phyloP scores from a whole-genome alignment of 2,329 filamentous ascomycete genomes.

The Ilyonectria sp. region DNA sequence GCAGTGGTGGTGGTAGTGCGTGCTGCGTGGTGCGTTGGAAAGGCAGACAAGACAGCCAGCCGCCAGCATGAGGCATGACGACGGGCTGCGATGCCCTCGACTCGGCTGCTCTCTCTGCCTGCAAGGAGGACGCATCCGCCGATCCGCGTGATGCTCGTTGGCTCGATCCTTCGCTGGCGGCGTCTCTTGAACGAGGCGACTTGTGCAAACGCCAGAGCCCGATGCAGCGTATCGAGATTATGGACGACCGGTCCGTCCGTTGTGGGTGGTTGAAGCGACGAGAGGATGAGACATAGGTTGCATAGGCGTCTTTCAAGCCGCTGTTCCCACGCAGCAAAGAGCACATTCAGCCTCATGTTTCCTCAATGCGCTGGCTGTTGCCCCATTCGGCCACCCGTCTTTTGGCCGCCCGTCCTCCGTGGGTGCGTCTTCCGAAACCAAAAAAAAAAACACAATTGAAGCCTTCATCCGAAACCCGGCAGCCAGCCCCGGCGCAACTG shows the following conservation, averaged over 20 bases:
- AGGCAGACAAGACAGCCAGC: neutral
- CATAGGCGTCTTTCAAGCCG: neutral
- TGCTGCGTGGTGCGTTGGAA: neutral
- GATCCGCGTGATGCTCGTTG: too few relatives aligned
- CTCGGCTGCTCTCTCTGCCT: neutral
- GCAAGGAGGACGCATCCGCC: too few relatives aligned
- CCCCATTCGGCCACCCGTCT: too few relatives aligned
- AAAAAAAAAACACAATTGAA: too few relatives aligned
- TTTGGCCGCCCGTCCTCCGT: too few relatives aligned
- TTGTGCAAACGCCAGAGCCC: neutral
- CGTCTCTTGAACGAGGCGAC: neutral
- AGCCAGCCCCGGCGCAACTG: neutral
- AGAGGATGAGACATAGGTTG: neutral
- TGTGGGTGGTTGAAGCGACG: neutral
- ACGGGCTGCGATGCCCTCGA: neutral
- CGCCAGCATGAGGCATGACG: neutral
- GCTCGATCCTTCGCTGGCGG: too few relatives aligned
- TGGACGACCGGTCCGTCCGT: neutral
- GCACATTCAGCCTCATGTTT: neutral
- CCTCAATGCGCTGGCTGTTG: neutral
- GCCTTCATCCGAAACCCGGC: too few relatives aligned
- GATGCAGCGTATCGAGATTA: neutral
- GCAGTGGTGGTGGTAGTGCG: neutral
- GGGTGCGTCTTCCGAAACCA: neutral
- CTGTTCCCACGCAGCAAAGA: neutral